Evolutionary conservation across 2,329 filamentous ascomycete species (phyloP), one percentile per base, ranked within the genome.

Genomic region (Trichoderma endophyticum): DNA sequence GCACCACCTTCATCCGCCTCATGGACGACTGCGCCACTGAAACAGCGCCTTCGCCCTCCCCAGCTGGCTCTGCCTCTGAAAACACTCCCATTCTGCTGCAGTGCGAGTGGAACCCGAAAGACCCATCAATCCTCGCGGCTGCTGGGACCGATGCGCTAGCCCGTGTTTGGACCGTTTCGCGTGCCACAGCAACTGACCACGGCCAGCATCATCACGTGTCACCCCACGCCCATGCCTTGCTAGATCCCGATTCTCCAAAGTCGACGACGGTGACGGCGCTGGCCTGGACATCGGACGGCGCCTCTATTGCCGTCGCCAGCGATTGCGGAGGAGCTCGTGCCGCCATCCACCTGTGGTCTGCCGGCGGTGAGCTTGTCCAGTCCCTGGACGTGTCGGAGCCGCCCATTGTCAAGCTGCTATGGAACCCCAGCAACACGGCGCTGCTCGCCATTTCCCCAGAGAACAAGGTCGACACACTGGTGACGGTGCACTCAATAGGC

Each of bases 61-160:
- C 82, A 74, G 75, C 77, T 71, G 79, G 81, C 73, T 77, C 77
- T 71, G 79, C 81, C 73, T 77, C 78, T 74, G 86, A 88, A 78
- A 87, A 86, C 77, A 84, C 84, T 81, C 88, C 89, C 79, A 86
- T 90, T 77, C 82, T 91, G 81, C 85, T 91, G 83, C 88, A 90
- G 81, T 91, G 89, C 86, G 88, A 90, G 85, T 91, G 89, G 88
- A 90, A 88, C 84, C 89, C 89, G 76, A 85, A 80, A 81, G 86
- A 91, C 84, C 87, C 89, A 80, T 88, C 86, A 73, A 83, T 90
- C 82, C 85, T 91, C 85, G 89, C 89, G 81, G 89, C 88, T 85
- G 89, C 88, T 83, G 89, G 89, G 78, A 91, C 88, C 80, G 89
- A 91, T 84, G 88, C 89, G 82, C 88, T 91, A 88, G 89, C 89